phyloP scores from a whole-genome alignment of 1,284 basidiomycete genomes.

The Cryptococcus sp. region DNA sequence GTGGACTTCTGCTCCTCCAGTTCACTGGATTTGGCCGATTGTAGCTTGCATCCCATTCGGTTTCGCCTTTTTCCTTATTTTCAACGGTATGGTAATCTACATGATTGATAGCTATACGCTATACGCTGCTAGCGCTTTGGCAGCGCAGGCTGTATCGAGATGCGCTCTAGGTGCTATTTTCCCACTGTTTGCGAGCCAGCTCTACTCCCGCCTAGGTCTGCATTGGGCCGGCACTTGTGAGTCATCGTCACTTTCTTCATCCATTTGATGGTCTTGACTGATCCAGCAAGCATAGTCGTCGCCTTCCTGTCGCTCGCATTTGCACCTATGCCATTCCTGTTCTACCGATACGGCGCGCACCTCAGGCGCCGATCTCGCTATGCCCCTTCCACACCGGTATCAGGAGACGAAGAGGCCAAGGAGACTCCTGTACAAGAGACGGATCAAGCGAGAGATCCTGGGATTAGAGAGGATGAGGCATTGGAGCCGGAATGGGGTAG shows the following conservation, averaged over 20 bases:
- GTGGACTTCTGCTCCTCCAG: conserved; percentile 61
- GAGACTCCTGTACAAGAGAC: conserved; percentile 2
- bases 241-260: background rate
- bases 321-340: conserved; percentile 60
- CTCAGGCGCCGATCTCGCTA: conserved; percentile 45
- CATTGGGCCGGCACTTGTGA: conserved; percentile 40
- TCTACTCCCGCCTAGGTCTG: conserved; percentile 50
- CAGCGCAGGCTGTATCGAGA: conserved; percentile 68
- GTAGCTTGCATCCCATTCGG: conserved; percentile 67
- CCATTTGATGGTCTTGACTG: conserved; percentile 56
- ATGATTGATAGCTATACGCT: conserved; percentile 64
- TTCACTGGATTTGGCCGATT: conserved; percentile 66
- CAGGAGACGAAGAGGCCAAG: conserved; percentile 2
- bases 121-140: conserved; percentile 66
- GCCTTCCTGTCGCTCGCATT: conserved; percentile 62
- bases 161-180: conserved; percentile 59
- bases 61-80: conserved; percentile 61
- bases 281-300: conserved; percentile 62
- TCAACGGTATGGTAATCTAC: conserved; percentile 58
- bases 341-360: conserved; percentile 51
- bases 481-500: conserved; percentile 39
- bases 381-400: conserved; percentile 18
- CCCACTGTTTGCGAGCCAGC: conserved; percentile 45
- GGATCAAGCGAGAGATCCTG: conserved; percentile 12
- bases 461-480: conserved; percentile 23